A percentile compares a stretch with the other conserved stretches of the same genome.
These are phyloP conservation scores for Gaertneriomyces semiglobifer DNA, from an alignment of 192 early-diverging fungal species.

Conservation along the genomic window DNA sequence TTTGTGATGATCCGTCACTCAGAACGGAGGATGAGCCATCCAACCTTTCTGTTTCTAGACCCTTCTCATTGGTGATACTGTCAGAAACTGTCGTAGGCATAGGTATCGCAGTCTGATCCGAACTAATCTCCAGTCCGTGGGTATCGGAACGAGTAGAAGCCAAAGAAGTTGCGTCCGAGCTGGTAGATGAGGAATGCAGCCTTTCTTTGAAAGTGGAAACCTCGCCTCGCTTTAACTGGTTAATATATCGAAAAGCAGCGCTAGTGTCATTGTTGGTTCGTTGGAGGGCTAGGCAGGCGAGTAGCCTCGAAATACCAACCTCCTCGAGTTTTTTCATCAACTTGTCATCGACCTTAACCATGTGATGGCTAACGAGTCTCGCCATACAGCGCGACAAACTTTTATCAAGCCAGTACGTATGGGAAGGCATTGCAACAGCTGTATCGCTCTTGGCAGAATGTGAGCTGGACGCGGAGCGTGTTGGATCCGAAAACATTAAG, in stretches of 20 bases:
- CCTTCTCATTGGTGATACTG: no score
- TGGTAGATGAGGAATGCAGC: no score
- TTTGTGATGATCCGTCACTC: no score
- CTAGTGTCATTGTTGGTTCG: slow-evolving; percentile 45
- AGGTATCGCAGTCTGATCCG: no score
- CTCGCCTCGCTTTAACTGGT: background rate
- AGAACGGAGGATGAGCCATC: no score
- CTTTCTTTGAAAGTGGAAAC: no score
- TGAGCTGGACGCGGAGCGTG: background rate
- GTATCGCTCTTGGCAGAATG: background rate
- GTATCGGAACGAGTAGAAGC: no score
- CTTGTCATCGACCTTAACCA: slow-evolving; percentile 36
- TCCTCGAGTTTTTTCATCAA: slow-evolving; percentile 36
- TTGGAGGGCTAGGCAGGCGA: slow-evolving; percentile 44
- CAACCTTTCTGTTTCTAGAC: no score
- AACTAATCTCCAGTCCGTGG: no score
- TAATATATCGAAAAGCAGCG: slow-evolving; percentile 30
- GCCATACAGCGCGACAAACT: slow-evolving; percentile 38
- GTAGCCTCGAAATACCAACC: slow-evolving; percentile 35
- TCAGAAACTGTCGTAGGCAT: no score
- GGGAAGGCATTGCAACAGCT: slow-evolving; percentile 10
- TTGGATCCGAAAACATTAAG: slow-evolving; percentile 43
- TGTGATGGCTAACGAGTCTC: slow-evolving; percentile 41
- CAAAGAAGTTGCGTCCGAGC: no score
- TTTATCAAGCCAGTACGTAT: slow-evolving; percentile 36